Conservation (phyloP, 345 rosid species). For the Linum trigynum region DNA sequence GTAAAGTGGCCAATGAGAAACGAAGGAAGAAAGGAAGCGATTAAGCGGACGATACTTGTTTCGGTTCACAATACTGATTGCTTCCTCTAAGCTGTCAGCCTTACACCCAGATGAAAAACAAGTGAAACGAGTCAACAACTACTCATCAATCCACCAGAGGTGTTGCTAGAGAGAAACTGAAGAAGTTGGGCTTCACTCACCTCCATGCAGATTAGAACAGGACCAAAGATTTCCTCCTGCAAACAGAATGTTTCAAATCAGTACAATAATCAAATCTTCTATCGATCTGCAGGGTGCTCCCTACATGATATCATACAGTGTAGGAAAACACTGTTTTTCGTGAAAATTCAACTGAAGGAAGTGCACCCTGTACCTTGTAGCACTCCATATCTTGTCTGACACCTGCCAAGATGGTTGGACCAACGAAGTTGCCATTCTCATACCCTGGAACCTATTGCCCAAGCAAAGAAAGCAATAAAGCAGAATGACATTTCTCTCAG, state of each 20-base stretch:
- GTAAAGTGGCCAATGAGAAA: not conserved
- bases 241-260: slow-evolving; percentile 8
- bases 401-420: slow-evolving; percentile 82
- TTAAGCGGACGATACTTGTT: slow-evolving; percentile 45
- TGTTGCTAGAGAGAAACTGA: slow-evolving; percentile 8
- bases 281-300: not conserved
- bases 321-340: not conserved
- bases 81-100: slow-evolving; percentile 89
- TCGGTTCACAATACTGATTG: slow-evolving; percentile 65
- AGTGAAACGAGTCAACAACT: slow-evolving; percentile 2
- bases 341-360: not conserved
- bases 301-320: not conserved
- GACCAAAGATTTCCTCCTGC: slow-evolving; percentile 99
- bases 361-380: slow-evolving; percentile 56
- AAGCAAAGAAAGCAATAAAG: slow-evolving; percentile 6
- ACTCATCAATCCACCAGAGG: slow-evolving; percentile 9
- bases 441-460: slow-evolving; percentile 75
- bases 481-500: not conserved
- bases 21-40: slow-evolving; percentile 4
- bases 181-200: slow-evolving; percentile 27
- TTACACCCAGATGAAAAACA: slow-evolving; percentile 22
- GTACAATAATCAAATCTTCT: slow-evolving; percentile 6
- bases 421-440: slow-evolving; percentile 83
- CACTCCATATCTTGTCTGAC: slow-evolving; percentile 92
- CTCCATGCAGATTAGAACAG: slow-evolving; percentile 92